Percentiles rank a stretch among this genome's conserved stretches.
Evolutionary conservation across 352 stramenopile genomes (phyloP).

Genomic region (Aphanomyces astaci): DNA sequence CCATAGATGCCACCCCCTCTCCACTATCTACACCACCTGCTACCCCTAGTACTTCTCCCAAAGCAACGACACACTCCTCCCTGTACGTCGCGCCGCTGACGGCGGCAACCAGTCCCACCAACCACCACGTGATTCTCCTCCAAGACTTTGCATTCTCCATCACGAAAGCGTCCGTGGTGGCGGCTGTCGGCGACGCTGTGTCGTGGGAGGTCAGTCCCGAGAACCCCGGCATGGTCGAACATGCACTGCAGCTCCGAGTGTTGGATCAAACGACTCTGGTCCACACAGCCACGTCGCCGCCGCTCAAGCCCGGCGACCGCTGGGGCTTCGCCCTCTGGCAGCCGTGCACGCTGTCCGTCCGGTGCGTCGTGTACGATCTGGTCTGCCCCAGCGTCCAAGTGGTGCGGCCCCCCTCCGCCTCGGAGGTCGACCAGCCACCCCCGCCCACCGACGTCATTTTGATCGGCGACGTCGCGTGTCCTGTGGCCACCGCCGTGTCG

Average conservation of each 20-base stretch:
- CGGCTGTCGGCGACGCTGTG: background rate
- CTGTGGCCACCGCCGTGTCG: background rate
- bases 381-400: background rate
- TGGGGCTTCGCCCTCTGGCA: background rate
- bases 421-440: too few species aligned
- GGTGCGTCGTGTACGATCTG: conserved; percentile 14
- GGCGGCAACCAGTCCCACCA: background rate
- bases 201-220: background rate
- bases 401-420: background rate
- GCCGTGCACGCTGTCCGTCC: background rate
- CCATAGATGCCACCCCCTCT: background rate
- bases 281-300: background rate
- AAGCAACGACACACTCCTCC: background rate
- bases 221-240: conserved; percentile 19
- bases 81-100: background rate
- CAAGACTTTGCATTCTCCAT: conserved; percentile 17
- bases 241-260: conserved; percentile 5
- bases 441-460: background rate
- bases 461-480: conserved; percentile 18
- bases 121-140: background rate
- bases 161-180: background rate
- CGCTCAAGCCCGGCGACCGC: conserved; percentile 1
- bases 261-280: background rate
- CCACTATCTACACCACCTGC: background rate
- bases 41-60: background rate